Percentiles rank a stretch among this genome's conserved stretches.
phyloP scores from a whole-genome alignment of 768 basidiomycete species.

The Boletus vermiculosoides region DNA sequence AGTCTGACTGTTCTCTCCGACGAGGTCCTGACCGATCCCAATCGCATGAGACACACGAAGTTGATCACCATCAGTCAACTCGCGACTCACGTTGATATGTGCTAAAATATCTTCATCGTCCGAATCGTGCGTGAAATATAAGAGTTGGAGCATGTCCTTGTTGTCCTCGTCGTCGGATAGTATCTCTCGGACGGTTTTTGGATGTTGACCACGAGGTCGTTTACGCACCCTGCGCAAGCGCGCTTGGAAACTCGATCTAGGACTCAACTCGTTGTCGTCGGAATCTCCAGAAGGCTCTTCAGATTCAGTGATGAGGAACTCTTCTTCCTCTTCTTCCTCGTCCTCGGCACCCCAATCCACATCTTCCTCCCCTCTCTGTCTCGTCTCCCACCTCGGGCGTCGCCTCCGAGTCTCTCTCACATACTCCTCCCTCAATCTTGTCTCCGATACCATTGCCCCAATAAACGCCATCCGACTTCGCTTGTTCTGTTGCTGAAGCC shows the following conservation, averaged over 20 bases:
- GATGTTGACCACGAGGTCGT: constrained; percentile 14
- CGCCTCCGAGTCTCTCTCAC: constrained; percentile 27
- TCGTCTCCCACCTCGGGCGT: constrained; percentile 45
- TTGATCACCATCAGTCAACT: neutral
- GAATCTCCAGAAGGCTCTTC: constrained; percentile 29
- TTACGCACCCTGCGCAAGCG: constrained; percentile 35
- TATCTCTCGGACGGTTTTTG: constrained; percentile 8
- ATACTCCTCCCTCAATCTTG: constrained; percentile 29
- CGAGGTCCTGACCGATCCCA: constrained; percentile 54
- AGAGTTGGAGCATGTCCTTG: constrained; percentile 19
- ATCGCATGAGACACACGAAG: constrained; percentile 1
- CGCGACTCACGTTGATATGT: constrained; percentile 50
- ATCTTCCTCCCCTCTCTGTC: constrained; percentile 53
- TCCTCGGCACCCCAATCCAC: constrained; percentile 20
- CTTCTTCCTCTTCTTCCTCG: constrained; percentile 34
- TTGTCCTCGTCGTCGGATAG: constrained; percentile 29
- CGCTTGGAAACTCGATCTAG: constrained; percentile 35
- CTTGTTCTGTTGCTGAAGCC: too few species aligned
- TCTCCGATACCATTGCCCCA: too few species aligned
- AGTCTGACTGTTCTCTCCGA: constrained; percentile 59
- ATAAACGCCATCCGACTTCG: too few species aligned
- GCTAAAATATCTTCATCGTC: constrained; percentile 58
- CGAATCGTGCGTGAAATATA: constrained; percentile 42
- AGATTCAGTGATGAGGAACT: constrained; percentile 39
- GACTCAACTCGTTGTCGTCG: constrained; percentile 33